phyloP scores from a whole-genome alignment of 2,329 filamentous ascomycete genomes.

The Colletotrichum musicola region DNA sequence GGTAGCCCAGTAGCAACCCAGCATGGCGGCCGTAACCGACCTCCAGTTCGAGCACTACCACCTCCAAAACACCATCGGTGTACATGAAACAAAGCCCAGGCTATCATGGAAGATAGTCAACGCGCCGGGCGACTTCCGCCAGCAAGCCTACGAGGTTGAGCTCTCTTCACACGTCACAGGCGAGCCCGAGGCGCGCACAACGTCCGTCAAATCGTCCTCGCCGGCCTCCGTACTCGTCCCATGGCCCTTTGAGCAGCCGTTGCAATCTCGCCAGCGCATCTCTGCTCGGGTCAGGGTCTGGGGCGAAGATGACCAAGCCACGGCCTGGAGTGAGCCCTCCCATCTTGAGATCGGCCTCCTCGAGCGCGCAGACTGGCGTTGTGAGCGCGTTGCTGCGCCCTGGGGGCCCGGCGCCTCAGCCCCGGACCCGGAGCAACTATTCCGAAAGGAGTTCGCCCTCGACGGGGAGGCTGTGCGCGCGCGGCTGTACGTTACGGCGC shows the following conservation, averaged over 20 bases:
- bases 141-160: conserved; percentile 57
- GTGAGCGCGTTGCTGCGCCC: conserved; percentile 46
- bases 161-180: conserved; percentile 41
- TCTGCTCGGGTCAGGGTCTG: conserved; percentile 49
- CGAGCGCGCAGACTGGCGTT: conserved; percentile 46
- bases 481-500: conserved; percentile 60
- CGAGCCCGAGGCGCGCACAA: conserved; percentile 43
- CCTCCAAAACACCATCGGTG: conserved; percentile 51
- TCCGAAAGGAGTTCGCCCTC: conserved; percentile 51
- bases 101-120: conserved; percentile 61
- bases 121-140: conserved; percentile 53
- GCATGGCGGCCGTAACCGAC: neutral
- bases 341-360: conserved; percentile 51
- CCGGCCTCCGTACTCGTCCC: conserved; percentile 44
- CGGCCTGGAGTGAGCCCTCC: conserved; percentile 45
- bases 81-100: conserved; percentile 56
- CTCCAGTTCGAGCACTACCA: conserved; percentile 55
- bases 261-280: conserved; percentile 48
- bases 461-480: conserved; percentile 46
- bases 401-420: conserved; percentile 45
- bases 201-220: conserved; percentile 48
- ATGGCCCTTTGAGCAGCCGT: conserved; percentile 53
- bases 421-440: conserved; percentile 43
- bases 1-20: too few relatives aligned
- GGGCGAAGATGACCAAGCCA: conserved; percentile 39